A percentile compares a stretch with the other conserved stretches of the same genome.
phyloP scores from a whole-genome alignment of 768 basidiomycete genomes.

The Russula lepida region DNA sequence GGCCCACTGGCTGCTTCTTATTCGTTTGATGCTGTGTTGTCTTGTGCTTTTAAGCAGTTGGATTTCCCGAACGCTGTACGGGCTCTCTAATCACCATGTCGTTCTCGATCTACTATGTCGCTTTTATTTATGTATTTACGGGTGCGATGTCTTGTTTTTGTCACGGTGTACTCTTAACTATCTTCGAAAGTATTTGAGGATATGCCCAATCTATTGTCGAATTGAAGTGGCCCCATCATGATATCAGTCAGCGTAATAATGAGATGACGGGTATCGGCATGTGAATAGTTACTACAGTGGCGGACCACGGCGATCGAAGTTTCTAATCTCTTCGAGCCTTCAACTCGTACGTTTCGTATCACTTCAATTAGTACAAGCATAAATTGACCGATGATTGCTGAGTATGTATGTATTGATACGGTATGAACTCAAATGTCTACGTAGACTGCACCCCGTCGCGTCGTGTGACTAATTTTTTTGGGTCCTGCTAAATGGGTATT shows the following conservation, averaged over 20 bases:
- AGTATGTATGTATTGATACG: no score
- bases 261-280: no score
- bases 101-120: constrained; percentile 8
- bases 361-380: not conserved
- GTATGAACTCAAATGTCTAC: no score
- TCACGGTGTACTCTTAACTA: constrained; percentile 10
- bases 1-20: not conserved
- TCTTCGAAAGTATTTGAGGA: not conserved
- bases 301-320: no score
- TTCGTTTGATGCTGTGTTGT: not conserved
- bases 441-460: no score
- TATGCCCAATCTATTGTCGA: not conserved
- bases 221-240: no score
- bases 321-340: not conserved
- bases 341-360: not conserved
- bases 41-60: not conserved
- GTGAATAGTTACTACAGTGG: no score
- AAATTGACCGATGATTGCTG: constrained; percentile 1
- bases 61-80: constrained; percentile 6
- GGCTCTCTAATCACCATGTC: not conserved
- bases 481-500: no score
- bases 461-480: no score
- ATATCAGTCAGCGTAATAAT: no score
- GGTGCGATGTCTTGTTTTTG: constrained; percentile 10
- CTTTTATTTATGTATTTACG: constrained; percentile 19